Conservation (phyloP, 495 filamentous ascomycete species). For the Glonium stellatum region DNA sequence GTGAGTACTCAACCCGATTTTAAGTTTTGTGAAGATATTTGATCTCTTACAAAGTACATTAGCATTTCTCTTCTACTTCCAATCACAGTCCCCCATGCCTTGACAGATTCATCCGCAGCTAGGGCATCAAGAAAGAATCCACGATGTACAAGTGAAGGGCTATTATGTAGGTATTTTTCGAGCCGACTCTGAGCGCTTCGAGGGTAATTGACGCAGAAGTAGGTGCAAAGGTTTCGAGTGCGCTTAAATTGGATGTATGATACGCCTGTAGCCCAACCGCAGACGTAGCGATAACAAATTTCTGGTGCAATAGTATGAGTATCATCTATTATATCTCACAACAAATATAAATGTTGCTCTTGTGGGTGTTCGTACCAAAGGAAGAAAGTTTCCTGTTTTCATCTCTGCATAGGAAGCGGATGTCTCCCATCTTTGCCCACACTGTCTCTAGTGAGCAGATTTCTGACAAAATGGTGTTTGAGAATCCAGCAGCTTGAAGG, state of each 20-base stretch:
- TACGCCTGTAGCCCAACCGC: conserved; percentile 4
- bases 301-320: neutral
- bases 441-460: conserved; percentile 3
- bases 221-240: conserved; percentile 5
- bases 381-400: conserved; percentile 2
- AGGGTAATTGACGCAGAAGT: conserved; percentile 23
- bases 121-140: conserved; percentile 14
- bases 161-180: neutral
- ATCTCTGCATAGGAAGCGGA: conserved; percentile 1
- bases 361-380: conserved; percentile 3
- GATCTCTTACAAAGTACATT: conserved; percentile 4
- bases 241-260: conserved; percentile 12
- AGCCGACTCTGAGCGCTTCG: neutral
- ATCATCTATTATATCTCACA: neutral
- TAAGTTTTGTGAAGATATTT: neutral
- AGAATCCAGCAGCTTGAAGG: conserved; percentile 11
- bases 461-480: neutral
- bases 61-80: neutral
- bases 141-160: neutral
- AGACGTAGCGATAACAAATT: conserved; percentile 10
- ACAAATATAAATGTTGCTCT: neutral
- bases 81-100: neutral
- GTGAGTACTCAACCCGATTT: neutral
- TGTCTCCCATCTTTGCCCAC: conserved; percentile 18
- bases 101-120: conserved; percentile 8